phyloP scores from a whole-genome alignment of 805 yeast species.

The Blastobotrys muscicola region DNA sequence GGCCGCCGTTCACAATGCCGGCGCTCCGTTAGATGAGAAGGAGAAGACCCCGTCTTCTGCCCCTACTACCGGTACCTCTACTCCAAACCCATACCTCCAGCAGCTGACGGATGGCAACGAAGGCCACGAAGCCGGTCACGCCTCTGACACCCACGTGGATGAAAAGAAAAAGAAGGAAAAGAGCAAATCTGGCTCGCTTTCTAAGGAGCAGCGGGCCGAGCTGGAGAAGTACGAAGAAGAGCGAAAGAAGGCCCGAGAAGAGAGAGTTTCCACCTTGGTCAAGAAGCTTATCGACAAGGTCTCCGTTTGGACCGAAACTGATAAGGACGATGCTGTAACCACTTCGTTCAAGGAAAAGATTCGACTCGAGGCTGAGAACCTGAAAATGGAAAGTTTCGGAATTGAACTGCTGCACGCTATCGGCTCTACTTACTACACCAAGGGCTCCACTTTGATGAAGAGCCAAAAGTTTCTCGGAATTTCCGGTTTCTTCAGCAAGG shows the following conservation, averaged over 20 bases:
- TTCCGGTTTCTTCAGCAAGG: conserved; percentile 69
- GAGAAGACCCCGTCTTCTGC: not conserved
- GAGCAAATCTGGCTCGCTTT: conserved; percentile 19
- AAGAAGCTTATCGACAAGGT: conserved; percentile 48
- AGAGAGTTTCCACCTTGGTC: conserved; percentile 53
- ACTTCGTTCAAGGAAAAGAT: conserved; percentile 54
- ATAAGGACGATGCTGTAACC: conserved; percentile 51
- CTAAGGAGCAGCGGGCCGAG: conserved; percentile 40
- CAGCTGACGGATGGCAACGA: conserved; percentile 6
- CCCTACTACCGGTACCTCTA: conserved; percentile 2
- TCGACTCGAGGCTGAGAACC: conserved; percentile 74
- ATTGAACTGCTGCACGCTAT: conserved; percentile 70
- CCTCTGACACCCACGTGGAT: conserved; percentile 5
- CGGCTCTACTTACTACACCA: conserved; percentile 66
- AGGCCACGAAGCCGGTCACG: conserved; percentile 9
- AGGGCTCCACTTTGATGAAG: conserved; percentile 63
- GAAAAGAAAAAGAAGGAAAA: conserved; percentile 25
- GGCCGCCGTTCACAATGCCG: conserved; percentile 6
- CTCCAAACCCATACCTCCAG: not conserved
- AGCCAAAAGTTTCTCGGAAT: conserved; percentile 80
- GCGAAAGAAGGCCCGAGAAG: conserved; percentile 54
- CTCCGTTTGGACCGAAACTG: conserved; percentile 51
- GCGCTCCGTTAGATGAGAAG: not conserved
- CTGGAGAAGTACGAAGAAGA: conserved; percentile 68
- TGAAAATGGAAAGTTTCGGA: conserved; percentile 94